Conservation (phyloP, 805 yeast species). For the Danielia reshetovae region DNA sequence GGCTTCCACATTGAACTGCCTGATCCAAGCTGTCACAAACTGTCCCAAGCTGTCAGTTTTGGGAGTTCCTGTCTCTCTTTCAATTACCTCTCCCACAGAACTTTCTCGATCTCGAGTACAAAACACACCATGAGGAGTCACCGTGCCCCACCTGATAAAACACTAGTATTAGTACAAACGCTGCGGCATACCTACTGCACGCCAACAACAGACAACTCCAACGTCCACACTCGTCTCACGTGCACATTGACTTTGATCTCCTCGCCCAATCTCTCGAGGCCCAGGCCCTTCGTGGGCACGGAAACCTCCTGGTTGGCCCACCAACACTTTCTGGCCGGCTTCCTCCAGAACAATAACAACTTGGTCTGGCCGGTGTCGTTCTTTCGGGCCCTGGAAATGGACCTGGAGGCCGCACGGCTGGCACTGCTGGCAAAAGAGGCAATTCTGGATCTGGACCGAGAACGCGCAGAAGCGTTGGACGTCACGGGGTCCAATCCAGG, state of each 20-base stretch:
- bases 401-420: constrained; percentile 54
- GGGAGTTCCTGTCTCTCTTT: too few relatives aligned
- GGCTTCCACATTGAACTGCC: too few relatives aligned
- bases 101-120: too few relatives aligned
- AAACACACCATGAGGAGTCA: too few relatives aligned
- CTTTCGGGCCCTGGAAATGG: constrained; percentile 48
- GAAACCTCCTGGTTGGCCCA: constrained; percentile 71
- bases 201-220: constrained; percentile 87
- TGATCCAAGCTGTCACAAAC: too few relatives aligned
- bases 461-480: constrained; percentile 33
- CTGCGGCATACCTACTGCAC: constrained; percentile 43
- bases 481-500: constrained; percentile 42
- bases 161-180: background rate
- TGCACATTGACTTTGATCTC: constrained; percentile 58
- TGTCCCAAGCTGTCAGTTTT: too few relatives aligned
- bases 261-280: constrained; percentile 22
- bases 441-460: constrained; percentile 46
- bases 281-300: constrained; percentile 30
- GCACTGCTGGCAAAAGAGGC: constrained; percentile 56
- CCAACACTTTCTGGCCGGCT: constrained; percentile 99
- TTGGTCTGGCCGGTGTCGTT: constrained; percentile 49
- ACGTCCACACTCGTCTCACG: constrained; percentile 93
- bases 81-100: too few relatives aligned
- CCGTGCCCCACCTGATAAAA: too few relatives aligned
- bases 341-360: constrained; percentile 87